phyloP scores from a whole-genome alignment of 441 rosid species.

The Mallotus repandus region DNA sequence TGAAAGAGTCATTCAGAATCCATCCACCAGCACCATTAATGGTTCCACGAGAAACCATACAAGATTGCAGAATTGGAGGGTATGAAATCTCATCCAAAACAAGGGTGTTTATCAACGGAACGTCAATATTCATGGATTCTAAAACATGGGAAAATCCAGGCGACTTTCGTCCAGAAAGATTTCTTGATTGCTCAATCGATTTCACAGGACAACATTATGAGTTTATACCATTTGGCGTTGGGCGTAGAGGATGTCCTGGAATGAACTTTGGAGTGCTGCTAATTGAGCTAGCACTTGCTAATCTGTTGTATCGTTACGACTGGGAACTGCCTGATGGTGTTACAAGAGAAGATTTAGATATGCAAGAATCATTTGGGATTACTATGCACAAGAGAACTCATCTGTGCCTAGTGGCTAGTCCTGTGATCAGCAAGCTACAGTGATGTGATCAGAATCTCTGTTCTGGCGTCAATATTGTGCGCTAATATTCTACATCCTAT shows the following conservation, averaged over 20 bases:
- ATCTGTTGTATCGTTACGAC: slow-evolving; percentile 32
- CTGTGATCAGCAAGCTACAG: background rate
- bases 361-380: slow-evolving; percentile 12
- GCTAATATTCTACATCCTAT: no score
- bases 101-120: slow-evolving; percentile 33
- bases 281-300: slow-evolving; percentile 46
- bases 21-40: slow-evolving; percentile 47
- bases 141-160: slow-evolving; percentile 40
- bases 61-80: slow-evolving; percentile 26
- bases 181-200: slow-evolving; percentile 27
- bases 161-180: slow-evolving; percentile 42
- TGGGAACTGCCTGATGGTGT: slow-evolving; percentile 31
- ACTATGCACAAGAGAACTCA: slow-evolving; percentile 20
- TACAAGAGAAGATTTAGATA: slow-evolving; percentile 14
- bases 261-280: slow-evolving; percentile 28
- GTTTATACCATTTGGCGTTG: slow-evolving; percentile 46
- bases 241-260: slow-evolving; percentile 53
- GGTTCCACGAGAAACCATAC: slow-evolving; percentile 45
- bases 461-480: no score
- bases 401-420: slow-evolving; percentile 7
- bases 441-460: no score
- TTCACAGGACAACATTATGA: slow-evolving; percentile 41
- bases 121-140: slow-evolving; percentile 34
- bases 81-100: slow-evolving; percentile 42
- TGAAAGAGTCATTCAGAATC: slow-evolving; percentile 40